Conservation (phyloP, 257 asterid genomes). For the Coffea canephora region DNA sequence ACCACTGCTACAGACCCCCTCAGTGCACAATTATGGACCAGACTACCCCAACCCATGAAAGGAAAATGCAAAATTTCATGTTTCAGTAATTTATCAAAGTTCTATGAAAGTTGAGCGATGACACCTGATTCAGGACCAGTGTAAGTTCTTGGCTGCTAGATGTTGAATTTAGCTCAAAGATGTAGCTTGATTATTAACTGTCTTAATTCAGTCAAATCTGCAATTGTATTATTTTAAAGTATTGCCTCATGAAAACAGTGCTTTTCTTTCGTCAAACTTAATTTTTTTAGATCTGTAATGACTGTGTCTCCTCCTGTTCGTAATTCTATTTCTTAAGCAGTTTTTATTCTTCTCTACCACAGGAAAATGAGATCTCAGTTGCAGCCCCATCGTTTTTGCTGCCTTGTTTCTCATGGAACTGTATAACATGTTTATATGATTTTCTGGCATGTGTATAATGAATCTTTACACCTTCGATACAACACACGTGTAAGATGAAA, state of each 20-base stretch:
- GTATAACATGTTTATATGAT: not conserved
- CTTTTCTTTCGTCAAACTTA: not conserved
- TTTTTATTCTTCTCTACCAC: too few species aligned
- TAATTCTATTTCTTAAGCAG: not conserved
- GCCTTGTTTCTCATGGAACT: not conserved
- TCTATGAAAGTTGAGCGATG: not conserved
- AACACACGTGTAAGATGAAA: not conserved
- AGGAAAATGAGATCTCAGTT: not conserved
- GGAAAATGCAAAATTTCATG: not conserved
- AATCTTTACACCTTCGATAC: too few species aligned
- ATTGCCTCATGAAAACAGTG: not conserved
- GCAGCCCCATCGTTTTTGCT: not conserved
- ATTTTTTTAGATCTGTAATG: not conserved
- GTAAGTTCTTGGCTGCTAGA: not conserved
- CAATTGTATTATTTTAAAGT: not conserved
- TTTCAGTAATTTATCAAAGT: not conserved
- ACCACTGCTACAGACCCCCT: not conserved
- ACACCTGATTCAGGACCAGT: not conserved
- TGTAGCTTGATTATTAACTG: not conserved
- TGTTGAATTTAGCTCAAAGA: not conserved
- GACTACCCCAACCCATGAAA: not conserved
- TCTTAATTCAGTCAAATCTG: not conserved
- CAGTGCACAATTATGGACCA: not conserved
- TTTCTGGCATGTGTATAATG: not conserved
- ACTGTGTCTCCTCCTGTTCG: not conserved